These are phyloP conservation scores for Cucumis sativus DNA, from an alignment of 306 rosid species.

Conservation along the genomic window DNA sequence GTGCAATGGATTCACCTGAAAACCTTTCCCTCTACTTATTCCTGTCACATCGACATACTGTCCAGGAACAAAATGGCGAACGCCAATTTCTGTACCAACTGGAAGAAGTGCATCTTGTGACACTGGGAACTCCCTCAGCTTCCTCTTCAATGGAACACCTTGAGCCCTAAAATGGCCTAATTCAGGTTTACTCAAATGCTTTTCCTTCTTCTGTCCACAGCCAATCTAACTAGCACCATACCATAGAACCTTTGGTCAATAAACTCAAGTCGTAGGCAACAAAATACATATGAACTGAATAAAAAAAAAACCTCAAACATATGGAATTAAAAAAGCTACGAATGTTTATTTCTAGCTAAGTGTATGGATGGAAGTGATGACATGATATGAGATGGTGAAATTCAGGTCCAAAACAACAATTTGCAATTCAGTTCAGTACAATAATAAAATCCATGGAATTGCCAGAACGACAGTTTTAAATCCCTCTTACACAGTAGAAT, in stretches of 20 bases:
- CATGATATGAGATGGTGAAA: not conserved
- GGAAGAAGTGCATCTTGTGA: slow-evolving; percentile 95
- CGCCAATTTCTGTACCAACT: slow-evolving; percentile 62
- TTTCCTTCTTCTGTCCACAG: slow-evolving; percentile 94
- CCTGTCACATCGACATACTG: slow-evolving; percentile 82
- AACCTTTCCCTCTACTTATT: slow-evolving; percentile 86
- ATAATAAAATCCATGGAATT: not conserved
- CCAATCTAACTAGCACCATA: slow-evolving; percentile 87
- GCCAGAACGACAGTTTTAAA: not conserved
- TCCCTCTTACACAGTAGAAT: not conserved
- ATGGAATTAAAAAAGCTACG: not conserved
- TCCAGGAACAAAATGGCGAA: slow-evolving; percentile 97
- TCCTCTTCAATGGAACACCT: slow-evolving; percentile 87
- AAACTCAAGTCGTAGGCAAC: not conserved
- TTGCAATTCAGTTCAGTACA: not conserved
- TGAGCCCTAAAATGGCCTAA: slow-evolving; percentile 98
- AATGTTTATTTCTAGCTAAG: not conserved
- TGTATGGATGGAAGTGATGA: not conserved
- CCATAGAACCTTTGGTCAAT: slow-evolving; percentile 28
- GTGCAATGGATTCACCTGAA: slow-evolving; percentile 50
- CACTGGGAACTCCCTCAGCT: slow-evolving; percentile 82
- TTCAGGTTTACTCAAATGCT: slow-evolving; percentile 85
- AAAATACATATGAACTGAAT: not conserved
- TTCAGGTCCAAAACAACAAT: not conserved
- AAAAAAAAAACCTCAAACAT: not conserved